Evolutionary conservation across 495 filamentous ascomycete genomes (phyloP).

Genomic region (Talaromyces liani): DNA sequence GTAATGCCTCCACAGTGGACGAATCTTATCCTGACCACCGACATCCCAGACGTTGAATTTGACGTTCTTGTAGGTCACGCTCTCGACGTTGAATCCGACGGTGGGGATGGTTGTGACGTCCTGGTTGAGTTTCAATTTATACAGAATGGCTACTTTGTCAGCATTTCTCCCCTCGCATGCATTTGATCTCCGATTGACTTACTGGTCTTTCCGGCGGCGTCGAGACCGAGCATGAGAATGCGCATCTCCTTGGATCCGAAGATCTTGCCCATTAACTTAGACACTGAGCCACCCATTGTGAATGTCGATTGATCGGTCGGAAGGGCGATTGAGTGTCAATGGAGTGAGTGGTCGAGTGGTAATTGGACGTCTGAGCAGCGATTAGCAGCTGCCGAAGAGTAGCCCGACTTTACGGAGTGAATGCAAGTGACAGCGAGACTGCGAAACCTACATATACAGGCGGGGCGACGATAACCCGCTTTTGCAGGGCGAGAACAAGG

Average conservation of each 20-base stretch:
- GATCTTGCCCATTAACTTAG: conserved; percentile 92
- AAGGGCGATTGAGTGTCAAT: not conserved
- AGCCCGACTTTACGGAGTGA: not conserved
- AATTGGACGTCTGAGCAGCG: not conserved
- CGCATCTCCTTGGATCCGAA: conserved; percentile 99
- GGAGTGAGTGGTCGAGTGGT: not conserved
- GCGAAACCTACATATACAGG: not conserved
- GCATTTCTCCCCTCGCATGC: not conserved
- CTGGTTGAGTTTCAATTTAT: conserved; percentile 97
- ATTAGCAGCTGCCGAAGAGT: not conserved
- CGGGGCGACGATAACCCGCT: not conserved
- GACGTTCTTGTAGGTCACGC: conserved; percentile 98
- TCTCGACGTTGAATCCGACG: conserved; percentile 98
- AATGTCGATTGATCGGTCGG: not conserved
- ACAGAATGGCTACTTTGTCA: conserved; percentile 69
- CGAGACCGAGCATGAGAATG: conserved; percentile 93
- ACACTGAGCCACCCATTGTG: conserved; percentile 71
- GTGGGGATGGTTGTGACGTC: conserved; percentile 99
- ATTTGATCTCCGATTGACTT: not conserved
- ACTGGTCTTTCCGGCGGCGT: conserved; percentile 98
- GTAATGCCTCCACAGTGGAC: conserved; percentile 97
- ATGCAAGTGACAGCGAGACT: not conserved
- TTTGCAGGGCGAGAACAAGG: not conserved
- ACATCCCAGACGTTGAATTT: conserved; percentile 99
- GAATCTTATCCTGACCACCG: conserved; percentile 98